phyloP scores from a whole-genome alignment of 306 rosid genomes.

The Prunus dulcis region DNA sequence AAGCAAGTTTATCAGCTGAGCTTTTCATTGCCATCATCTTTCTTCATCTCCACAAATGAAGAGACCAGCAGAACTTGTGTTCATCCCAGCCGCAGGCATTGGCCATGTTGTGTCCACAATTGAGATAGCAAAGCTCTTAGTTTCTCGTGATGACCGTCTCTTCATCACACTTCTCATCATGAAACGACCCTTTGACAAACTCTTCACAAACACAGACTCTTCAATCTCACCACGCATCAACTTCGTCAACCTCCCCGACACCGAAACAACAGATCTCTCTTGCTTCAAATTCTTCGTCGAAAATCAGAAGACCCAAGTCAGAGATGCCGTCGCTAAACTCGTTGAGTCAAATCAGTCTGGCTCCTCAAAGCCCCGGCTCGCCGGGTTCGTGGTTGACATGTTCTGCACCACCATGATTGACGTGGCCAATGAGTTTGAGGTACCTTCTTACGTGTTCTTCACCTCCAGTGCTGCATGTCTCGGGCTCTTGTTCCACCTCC shows the following conservation, averaged over 20 bases:
- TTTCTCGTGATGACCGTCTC: conserved; percentile 6
- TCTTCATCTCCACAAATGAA: conserved; percentile 7
- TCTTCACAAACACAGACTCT: background rate
- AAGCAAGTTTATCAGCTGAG: no score
- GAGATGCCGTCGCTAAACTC: conserved; percentile 11
- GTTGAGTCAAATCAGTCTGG: background rate
- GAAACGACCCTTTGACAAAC: background rate
- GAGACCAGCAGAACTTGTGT: conserved; percentile 35
- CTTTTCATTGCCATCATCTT: background rate
- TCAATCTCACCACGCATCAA: background rate
- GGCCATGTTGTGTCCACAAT: conserved; percentile 32
- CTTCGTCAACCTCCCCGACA: conserved; percentile 10
- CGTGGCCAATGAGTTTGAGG: conserved; percentile 43
- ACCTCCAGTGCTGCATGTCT: conserved; percentile 31
- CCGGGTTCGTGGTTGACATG: conserved; percentile 43
- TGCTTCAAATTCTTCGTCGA: background rate
- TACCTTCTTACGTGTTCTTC: conserved; percentile 46
- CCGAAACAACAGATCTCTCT: background rate
- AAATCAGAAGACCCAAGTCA: background rate
- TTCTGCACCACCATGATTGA: conserved; percentile 48
- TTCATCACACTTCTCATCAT: conserved; percentile 14
- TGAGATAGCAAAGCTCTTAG: conserved; percentile 16
- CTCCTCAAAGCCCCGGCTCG: background rate
- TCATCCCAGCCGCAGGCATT: conserved; percentile 34
- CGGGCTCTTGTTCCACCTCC: conserved; percentile 32